Evolutionary conservation across 2,329 filamentous ascomycete species (phyloP).

Genomic region (Aspergillus fijiensis): DNA sequence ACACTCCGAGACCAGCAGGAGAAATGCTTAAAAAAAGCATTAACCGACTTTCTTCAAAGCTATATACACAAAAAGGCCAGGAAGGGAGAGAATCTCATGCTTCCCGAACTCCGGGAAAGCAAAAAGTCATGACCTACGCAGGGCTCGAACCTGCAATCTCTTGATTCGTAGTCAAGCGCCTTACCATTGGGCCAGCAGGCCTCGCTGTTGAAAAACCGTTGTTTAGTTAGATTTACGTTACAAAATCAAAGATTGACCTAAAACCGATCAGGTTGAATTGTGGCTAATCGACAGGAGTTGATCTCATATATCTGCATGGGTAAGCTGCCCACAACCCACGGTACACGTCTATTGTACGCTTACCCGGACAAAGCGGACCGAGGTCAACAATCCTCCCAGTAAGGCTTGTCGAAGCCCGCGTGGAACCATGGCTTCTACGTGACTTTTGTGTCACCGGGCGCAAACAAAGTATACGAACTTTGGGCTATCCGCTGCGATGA

Average conservation of each 20-base stretch:
- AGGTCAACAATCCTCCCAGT: not conserved
- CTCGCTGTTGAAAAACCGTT: not conserved
- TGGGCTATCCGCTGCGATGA: too few species aligned
- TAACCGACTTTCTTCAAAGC: too few species aligned
- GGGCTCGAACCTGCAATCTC: slow-evolving; percentile 51
- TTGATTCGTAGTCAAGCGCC: slow-evolving; percentile 37
- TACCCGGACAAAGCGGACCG: not conserved
- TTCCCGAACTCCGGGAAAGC: not conserved
- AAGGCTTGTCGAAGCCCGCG: not conserved
- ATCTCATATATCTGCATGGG: too few species aligned
- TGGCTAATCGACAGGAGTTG: too few species aligned
- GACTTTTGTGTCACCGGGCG: too few species aligned
- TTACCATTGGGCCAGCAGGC: slow-evolving; percentile 26
- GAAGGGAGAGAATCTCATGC: too few species aligned
- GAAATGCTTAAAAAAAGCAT: too few species aligned
- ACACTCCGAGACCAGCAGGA: too few species aligned
- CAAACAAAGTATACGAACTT: too few species aligned
- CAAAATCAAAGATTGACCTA: too few species aligned
- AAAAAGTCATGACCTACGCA: slow-evolving; percentile 33
- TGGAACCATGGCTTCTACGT: not conserved
- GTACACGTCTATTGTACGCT: not conserved
- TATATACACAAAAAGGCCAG: too few species aligned
- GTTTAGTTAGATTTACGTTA: rapidly evolving
- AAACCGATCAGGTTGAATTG: too few species aligned
- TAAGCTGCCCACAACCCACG: not conserved